Evolutionary conservation across 169 alveolate genomes (phyloP), one percentile per base, ranked within the genome.

Genomic region (Cryptosporidium viatorum): DNA sequence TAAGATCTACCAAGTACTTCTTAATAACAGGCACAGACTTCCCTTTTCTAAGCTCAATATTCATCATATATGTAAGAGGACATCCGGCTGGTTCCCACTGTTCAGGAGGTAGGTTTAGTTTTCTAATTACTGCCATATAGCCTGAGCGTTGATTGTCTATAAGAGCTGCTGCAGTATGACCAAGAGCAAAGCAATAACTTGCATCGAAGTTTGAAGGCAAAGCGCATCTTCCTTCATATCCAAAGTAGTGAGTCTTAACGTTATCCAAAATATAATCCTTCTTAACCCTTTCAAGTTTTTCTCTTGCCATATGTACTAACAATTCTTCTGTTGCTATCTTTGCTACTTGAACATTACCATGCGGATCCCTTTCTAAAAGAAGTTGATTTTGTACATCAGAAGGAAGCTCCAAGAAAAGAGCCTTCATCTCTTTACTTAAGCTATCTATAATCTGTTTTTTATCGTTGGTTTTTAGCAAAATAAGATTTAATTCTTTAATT

Each of bases 141-240:
- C 98, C 98, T 37, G 97, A 91, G 48, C 87, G 84, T 51, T 92
- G 91, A n/a, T 92, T 74, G 58, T 84, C 91, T 23, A 93, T 91
- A 29, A 96, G 91, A 43, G 93, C 87, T 16, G 96, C 93, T 60
- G 97, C 96, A 59, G 92, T 93, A 45, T 92, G 89, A 80, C 98
- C 98, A 67, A 96, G 89, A 21, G 96, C 92, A 71, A 94, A 96
- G 85, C 98, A 96, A 74, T 96, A 96, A 74, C 91, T 93, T 51
- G 96, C 91, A 86, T 96, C 98, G 68, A 96, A 96, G 59, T 94
- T 94, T 35, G 95, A 86, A 16, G 98, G 98, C 39, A 94, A 91
- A 14, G 97, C 96, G 86, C 97, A 94, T 85, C 98, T 92, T 31
- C 98, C 98, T 84, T 96, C 98, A 85, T 96, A 96, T 33, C 98